Base-by-base conservation (phyloP, 768 basidiomycete species). In the Rhizopogon vesiculosus region DNA sequence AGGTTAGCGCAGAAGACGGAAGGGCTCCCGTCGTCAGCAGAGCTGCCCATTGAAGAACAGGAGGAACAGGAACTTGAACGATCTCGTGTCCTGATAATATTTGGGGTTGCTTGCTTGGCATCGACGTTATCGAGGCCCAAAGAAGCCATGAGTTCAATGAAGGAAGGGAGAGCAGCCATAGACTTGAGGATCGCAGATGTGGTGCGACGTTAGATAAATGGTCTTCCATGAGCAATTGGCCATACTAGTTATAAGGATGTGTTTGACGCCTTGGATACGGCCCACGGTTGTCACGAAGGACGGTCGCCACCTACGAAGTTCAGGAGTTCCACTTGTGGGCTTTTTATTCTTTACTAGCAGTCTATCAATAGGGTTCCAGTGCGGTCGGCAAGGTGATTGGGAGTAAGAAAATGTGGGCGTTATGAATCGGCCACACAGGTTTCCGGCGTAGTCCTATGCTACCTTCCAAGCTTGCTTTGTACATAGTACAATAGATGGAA, bases 71-170 rank as follows among this genome's bases (percentile, higher is more conserved):
- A 73, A 25, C 77, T 74, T 29, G 74, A 74, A 62, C 67, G 71
- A 55, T 69, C 66, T 55, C 66, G 70, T 18, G 60, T 41, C 4
- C 54, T 33, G 39, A 40, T 58, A 58, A 68, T 59, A 58, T 61
- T 63, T 62, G 72, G 52, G 45, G 72, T 62, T 49, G 57, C 64
- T 59, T 66, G 59, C 45, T 73, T 69, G 52, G 73, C 45, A 31
- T 70, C 61, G 10, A 66, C 69, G 61, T 79, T 78, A 61, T 88
- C 83, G 69, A 92, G 77, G 60, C 88, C 91, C 62, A 93, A 77
- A 57, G 91, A 82, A 59, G 83, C 82, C 89, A 93, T 90, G 68
- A 93, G 87, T 74, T 91, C 85, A 56, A 90, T 84, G 69, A 93
- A 93, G 55, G 91, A 91, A 65, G 91, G 91, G 63, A 92, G 84